Conservation (phyloP, 2,329 filamentous ascomycete genomes). For the Keithomyces neogunnii region DNA sequence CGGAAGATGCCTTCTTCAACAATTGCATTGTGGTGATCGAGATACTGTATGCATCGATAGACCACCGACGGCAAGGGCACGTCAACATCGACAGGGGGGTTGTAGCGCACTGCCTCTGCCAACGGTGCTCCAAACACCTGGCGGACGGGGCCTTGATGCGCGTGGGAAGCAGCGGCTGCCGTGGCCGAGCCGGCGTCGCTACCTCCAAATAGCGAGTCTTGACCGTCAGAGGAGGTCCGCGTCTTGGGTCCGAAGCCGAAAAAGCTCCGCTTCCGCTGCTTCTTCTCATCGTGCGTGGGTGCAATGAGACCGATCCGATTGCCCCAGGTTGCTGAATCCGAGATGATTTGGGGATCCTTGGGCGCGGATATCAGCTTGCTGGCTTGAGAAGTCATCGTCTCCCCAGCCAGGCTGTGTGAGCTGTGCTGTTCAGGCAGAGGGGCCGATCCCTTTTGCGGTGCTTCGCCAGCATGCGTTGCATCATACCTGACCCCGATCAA, state of each 20-base stretch:
- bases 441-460: slow-evolving; percentile 34
- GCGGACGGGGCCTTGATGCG: slow-evolving; percentile 46
- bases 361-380: slow-evolving; percentile 65
- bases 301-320: slow-evolving; percentile 53
- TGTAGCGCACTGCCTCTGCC: slow-evolving; percentile 77
- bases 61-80: slow-evolving; percentile 84
- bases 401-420: slow-evolving; percentile 22
- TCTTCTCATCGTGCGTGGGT: slow-evolving; percentile 62
- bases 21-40: slow-evolving; percentile 72
- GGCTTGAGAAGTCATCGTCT: slow-evolving; percentile 31
- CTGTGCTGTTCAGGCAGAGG: slow-evolving; percentile 24
- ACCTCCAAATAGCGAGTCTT: slow-evolving; percentile 46
- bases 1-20: slow-evolving; percentile 94
- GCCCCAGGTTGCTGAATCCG: slow-evolving; percentile 79
- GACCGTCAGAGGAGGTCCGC: slow-evolving; percentile 48
- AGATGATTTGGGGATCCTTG: slow-evolving; percentile 75
- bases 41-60: slow-evolving; percentile 90
- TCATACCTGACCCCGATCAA: slow-evolving; percentile 53
- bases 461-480: slow-evolving; percentile 41
- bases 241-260: slow-evolving; percentile 59
- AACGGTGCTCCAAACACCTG: slow-evolving; percentile 81
- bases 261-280: slow-evolving; percentile 70
- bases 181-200: slow-evolving; percentile 36
- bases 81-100: slow-evolving; percentile 61
- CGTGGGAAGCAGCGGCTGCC: slow-evolving; percentile 27